These are phyloP conservation scores for Aspergillus hancockii DNA, from an alignment of 495 filamentous ascomycete genomes.

Conservation along the genomic window DNA sequence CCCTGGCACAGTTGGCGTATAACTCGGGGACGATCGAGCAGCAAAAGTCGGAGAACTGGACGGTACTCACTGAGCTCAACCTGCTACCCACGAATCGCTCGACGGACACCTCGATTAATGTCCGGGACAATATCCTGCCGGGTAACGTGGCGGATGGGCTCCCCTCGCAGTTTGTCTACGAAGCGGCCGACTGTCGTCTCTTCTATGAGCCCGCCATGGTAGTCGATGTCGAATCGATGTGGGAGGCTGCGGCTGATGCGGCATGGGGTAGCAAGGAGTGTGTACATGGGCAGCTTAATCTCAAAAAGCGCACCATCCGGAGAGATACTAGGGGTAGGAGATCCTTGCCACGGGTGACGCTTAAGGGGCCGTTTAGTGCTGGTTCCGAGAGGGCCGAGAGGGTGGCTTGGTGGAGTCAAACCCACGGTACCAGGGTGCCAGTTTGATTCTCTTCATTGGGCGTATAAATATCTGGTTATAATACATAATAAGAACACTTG, in stretches of 20 bases:
- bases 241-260: background rate
- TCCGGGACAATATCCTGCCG: constrained; percentile 17
- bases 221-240: background rate
- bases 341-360: background rate
- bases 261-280: background rate
- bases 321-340: background rate
- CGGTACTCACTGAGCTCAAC: background rate
- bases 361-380: background rate
- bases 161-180: constrained; percentile 31
- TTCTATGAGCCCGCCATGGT: constrained; percentile 24
- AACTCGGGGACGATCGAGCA: background rate
- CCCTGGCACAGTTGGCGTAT: background rate
- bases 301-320: background rate
- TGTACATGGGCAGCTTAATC: background rate
- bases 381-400: background rate
- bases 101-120: constrained; percentile 13
- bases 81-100: background rate
- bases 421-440: background rate
- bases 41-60: background rate
- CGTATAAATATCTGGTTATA: no score
- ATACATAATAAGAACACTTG: no score
- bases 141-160: background rate
- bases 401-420: background rate
- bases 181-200: constrained; percentile 31
- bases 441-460: background rate